phyloP scores from a whole-genome alignment of 2,329 filamentous ascomycete species.

The Colletotrichum liriopes region DNA sequence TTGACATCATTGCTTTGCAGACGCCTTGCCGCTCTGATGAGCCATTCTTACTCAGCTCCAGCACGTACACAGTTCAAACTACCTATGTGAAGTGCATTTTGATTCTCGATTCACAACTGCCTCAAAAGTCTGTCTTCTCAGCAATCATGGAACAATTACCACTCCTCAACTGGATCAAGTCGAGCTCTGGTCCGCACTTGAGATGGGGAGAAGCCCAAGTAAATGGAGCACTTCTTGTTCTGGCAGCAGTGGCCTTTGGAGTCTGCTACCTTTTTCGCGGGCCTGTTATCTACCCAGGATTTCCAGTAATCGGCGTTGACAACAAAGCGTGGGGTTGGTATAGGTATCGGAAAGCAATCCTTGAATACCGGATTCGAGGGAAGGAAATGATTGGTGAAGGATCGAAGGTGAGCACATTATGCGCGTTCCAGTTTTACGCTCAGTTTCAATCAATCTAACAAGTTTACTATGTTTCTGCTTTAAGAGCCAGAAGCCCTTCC shows the following conservation, averaged over 20 bases:
- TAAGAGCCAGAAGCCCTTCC: not conserved
- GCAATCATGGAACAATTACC: not conserved
- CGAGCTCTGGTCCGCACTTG: no score
- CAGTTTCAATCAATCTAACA: not conserved
- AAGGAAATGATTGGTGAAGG: not conserved
- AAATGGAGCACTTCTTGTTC: not conserved
- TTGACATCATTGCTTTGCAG: no score
- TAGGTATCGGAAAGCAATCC: not conserved
- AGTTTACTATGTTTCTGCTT: not conserved
- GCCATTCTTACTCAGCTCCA: no score
- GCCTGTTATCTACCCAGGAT: not conserved
- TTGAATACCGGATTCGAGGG: not conserved
- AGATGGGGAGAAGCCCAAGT: not conserved
- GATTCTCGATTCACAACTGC: no score
- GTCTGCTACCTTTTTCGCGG: not conserved
- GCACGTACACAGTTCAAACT: no score
- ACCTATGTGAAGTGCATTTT: no score
- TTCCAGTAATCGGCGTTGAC: not conserved
- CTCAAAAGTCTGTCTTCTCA: not conserved
- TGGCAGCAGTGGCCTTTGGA: not conserved
- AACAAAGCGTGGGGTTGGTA: not conserved
- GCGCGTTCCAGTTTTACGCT: not conserved
- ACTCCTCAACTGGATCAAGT: not conserved
- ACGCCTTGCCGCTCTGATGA: no score
- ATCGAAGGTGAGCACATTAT: not conserved